Evolutionary conservation across 805 yeast genomes (phyloP), one percentile per base, ranked within the genome.

Genomic region (Myxozyma monticola): DNA sequence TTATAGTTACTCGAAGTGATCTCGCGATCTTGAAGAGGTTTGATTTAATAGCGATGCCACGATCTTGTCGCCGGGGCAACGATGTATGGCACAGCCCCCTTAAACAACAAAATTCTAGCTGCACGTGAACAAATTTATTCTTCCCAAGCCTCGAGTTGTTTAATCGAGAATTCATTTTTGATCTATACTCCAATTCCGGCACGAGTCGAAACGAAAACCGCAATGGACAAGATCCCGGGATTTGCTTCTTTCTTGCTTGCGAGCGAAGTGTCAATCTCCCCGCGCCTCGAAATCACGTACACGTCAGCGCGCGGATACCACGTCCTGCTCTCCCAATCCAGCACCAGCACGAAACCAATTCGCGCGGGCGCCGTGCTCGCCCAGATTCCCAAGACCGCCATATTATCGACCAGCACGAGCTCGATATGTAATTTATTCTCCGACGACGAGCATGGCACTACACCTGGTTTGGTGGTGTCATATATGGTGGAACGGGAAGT

Each of bases 401-500:
- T 70, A 9, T 57, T 71, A 20, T 61, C 68, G 6, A 66, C 70
- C 3, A 49, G 52, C n/a, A 72, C 69, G 28, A 71, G 72, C 12
- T 72, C 67, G 1, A 77, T 90, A 26, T 79, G 87, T 25, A 85
- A 89, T 58, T 61, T 89, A 14, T 62, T 90, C 10, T 75, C 75
- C 25, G 74, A 69, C 1, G 67, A 85, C 3, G 76, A 73, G 25
- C 49, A 43, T 7, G 26, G 44, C 33, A 93, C 95, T 0, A 78
- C 85, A 69, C 74, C 79, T 36, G 85, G 82, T 0, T 70, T 90
- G 43, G 79, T 84, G 5, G 57, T 87, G 6, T 79, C 90, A 0
- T 85, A 81, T 51, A 71, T 89, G 24, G 88, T 86, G 62, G 98
- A 91, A 64, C 66, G 73, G 47, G 69, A 78, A 2, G 69, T 76